Base-by-base conservation (phyloP, 352 stramenopile species). In the Elongisporangium prolatum region DNA sequence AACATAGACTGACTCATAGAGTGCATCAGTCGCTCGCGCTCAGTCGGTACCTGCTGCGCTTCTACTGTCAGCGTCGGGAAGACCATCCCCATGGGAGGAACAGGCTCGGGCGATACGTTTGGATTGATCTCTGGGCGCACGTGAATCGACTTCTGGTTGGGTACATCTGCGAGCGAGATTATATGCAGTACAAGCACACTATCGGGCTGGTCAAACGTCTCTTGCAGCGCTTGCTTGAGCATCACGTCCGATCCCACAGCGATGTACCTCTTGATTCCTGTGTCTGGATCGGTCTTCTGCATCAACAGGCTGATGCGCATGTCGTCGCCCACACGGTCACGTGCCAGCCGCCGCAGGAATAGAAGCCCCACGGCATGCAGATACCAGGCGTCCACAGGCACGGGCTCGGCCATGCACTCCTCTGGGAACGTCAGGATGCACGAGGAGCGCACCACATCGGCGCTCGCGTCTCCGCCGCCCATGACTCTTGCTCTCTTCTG, bases 341-440 rank as follows among this genome's bases (percentile, higher is more conserved):
- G 77, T 50, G 80, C 76, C 24, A 93, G 54, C 7, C 78, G 81
- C 50, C 80, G 76, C 53, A 93, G 57, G 61, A 91, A 93, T 49
- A 75, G 85, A 44, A 82, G 64, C 3, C 84, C 84, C 37, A 86
- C 80, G 1, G 81, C 84, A 52, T 86, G 75, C 6, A 93, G 66
- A 59, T 91, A 93, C 81, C 84, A 91, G 25, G 80, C 84, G 64
- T 93, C 84, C 47, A 91, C 78, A n/a, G 84, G 81, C 51, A 93
- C 77, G 16, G 84, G 84, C 59, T 93, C 84, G 1, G 85, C 78
- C 40, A 67, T 59, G 11, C 76, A 69, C 51, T 81, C 76, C 60
- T 88, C 82, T 0, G 84, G 84, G 61, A 93, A 93, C 63, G 84
- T 93, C 61, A 93, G 68, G 50, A 93, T 74, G 65, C 84, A 93